Evolutionary conservation across 2,329 filamentous ascomycete genomes (phyloP), one percentile per base, ranked within the genome.

Genomic region (Fusarium paranaense): DNA sequence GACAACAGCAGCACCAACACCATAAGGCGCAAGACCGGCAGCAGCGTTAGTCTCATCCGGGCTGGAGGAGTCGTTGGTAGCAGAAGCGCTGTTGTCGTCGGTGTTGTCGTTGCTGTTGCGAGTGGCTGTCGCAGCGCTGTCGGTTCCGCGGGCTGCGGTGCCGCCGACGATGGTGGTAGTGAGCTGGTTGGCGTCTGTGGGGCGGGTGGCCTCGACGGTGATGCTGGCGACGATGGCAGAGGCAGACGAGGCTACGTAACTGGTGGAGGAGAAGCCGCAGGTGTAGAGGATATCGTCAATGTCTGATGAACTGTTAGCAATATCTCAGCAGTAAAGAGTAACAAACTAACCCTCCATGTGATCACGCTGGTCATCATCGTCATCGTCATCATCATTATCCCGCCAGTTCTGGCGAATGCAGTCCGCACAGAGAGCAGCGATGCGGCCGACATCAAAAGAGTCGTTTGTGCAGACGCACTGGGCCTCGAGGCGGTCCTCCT

Each of bases 401-500:
- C 61, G 66, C 37, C 69, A 69, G 60, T 81, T 81, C 78, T 84
- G 80, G 37, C 76, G 74, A 69, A 85, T 81, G 70, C 84, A 85
- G 63, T 78, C 80, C 60, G 80, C 78, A 69, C 84, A 85, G 22
- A 83, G 79, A 4, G 77, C 81, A 20, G 83, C 80, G 58, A 85
- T 72, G 20, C 72, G 67, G 27, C 57, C 71, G 59, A 85, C 84
- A 74, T 84, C 74, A 76, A 86, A 83, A 75, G 82, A 83, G 58
- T 78, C 70, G 78, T 86, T 83, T 72, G 82, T 81, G 79, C 84
- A 84, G 62, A 85, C 73, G 69, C 84, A 85, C 72, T 85, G 82
- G 14, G 75, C 77, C 78, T 82, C 78, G 61, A 85, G 81, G 20
- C 79, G 80, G 52, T 83, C 76, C 74, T 85, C 82, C 35, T 79